Evolutionary conservation across 345 rosid genomes (phyloP).

Genomic region (thale cress (Arabidopsis thaliana)): DNA sequence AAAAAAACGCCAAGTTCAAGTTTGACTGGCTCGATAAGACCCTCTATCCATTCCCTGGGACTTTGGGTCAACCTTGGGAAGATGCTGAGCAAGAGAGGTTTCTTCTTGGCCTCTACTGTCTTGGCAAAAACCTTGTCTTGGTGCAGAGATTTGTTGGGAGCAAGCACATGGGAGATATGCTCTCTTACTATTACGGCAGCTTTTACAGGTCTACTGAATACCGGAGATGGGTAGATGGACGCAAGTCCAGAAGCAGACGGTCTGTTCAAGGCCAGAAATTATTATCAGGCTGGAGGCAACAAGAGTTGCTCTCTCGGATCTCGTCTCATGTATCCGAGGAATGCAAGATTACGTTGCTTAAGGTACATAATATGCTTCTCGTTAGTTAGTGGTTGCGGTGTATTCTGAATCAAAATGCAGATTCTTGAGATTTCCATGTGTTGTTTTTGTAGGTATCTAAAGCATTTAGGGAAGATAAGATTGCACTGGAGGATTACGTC

Average conservation of each 20-base stretch:
- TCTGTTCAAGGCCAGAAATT: constrained; percentile 62
- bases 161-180: constrained; percentile 63
- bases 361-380: constrained; percentile 56
- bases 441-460: constrained; percentile 53
- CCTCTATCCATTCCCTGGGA: constrained; percentile 60
- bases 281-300: constrained; percentile 75
- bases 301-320: constrained; percentile 64
- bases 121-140: constrained; percentile 66
- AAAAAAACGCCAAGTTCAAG: constrained; percentile 44
- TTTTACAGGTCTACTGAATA: constrained; percentile 65
- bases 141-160: constrained; percentile 63
- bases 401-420: constrained; percentile 22
- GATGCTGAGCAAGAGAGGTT: constrained; percentile 54
- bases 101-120: constrained; percentile 74
- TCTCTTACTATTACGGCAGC: constrained; percentile 71
- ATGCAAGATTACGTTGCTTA: constrained; percentile 49
- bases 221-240: constrained; percentile 68
- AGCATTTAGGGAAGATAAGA: constrained; percentile 62
- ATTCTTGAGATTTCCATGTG: constrained; percentile 8
- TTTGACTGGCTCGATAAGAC: constrained; percentile 44
- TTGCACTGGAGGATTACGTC: constrained; percentile 70
- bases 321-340: constrained; percentile 56
- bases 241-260: constrained; percentile 56
- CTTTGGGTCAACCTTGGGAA: constrained; percentile 54
- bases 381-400: neutral